Base-by-base conservation (phyloP, 148 eudicot genomes). In the Silene conica region DNA sequence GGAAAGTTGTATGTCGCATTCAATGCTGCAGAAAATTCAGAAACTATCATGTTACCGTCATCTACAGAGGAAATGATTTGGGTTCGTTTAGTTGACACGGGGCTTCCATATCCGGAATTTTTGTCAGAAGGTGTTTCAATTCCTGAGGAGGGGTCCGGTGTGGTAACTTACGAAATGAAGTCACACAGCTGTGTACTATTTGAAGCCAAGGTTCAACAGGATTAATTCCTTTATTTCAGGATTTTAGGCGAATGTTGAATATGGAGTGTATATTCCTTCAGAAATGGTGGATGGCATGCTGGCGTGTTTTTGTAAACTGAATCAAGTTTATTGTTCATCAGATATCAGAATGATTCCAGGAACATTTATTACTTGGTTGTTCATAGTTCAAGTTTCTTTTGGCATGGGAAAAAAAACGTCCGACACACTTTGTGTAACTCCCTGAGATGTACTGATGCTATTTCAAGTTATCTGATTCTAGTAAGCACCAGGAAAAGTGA, bases 41-140 rank as follows among this genome's bases (percentile, higher is more conserved):
- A 87, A 81, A 85, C 67, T 43, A 62, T 90, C 18, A 62, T 73
- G 68, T 72, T 96, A 57, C 99, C 99, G 13, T 69, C 85, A 58
- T 84, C 81, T 23, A 85, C 86, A 0, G 79, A 63, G 52, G 88
- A 81, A 16, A 86, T 82, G 83, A 76, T 69, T 16, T 96, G 99
- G 99, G 76, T 79, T 41, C 76, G 92, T 63, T 74, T 96, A 86
- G 91, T 92, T 59, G 99, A 96, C 79, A 96, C 99, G 3, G 85
- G 88, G 9, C 94, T 89, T 77, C 85, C 86, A 31, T 96, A 77
- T 80, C 97, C 99, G 0, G 97, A 90, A 13, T 96, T 86, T 77
- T 96, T 96, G 82, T 76, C 85, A 0, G 58, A 68, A 9, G 97
- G 97, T 54, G 80, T 87, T 28, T 87, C 87, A 22, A 63, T 92